Conservation (phyloP, 2,329 filamentous ascomycete species). For the Curvularia hawaiiensis region DNA sequence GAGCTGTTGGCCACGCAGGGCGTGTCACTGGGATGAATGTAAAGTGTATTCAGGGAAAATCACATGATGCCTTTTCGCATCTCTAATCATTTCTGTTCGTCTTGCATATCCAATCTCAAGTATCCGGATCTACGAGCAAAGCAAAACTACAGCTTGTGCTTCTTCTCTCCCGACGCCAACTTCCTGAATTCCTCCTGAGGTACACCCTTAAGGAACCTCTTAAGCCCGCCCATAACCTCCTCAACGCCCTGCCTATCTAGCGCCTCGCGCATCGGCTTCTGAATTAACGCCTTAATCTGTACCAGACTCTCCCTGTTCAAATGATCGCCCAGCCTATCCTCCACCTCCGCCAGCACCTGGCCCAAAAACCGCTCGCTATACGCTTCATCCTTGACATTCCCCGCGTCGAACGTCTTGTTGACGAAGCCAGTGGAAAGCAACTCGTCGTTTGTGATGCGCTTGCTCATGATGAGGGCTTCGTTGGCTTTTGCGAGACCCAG, state of each 20-base stretch:
- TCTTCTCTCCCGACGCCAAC: constrained; percentile 86
- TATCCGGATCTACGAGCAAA: background rate
- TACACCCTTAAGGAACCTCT: constrained; percentile 77
- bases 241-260: constrained; percentile 78
- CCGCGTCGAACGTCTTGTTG: constrained; percentile 75
- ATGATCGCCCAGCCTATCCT: constrained; percentile 79
- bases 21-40: constrained; percentile 38
- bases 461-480: constrained; percentile 91
- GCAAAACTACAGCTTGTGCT: constrained; percentile 76
- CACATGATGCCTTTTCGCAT: background rate
- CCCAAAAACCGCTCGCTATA: constrained; percentile 65
- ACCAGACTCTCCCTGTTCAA: constrained; percentile 78
- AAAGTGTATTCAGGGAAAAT: background rate
- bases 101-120: background rate
- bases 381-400: constrained; percentile 59
- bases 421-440: constrained; percentile 80
- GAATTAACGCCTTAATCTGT: constrained; percentile 83
- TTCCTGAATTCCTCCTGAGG: constrained; percentile 90
- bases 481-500: constrained; percentile 83
- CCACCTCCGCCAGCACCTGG: constrained; percentile 77
- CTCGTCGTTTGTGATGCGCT: constrained; percentile 73
- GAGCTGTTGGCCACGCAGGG: constrained; percentile 42
- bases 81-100: background rate
- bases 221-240: constrained; percentile 85
- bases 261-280: constrained; percentile 71